phyloP scores from a whole-genome alignment of 805 yeast species.

The Kuraishia capsulata region DNA sequence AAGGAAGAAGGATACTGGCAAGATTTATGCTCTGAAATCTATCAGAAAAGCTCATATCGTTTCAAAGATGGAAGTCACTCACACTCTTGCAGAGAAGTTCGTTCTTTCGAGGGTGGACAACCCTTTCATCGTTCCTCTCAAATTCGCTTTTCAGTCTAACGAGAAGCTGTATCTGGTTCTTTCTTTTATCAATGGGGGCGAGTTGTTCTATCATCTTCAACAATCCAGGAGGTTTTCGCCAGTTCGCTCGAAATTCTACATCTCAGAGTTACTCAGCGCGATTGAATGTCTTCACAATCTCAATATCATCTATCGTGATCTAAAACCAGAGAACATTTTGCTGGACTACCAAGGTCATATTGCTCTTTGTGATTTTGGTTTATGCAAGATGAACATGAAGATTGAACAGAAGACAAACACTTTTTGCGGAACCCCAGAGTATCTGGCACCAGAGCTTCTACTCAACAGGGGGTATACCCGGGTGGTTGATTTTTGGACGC shows the following conservation, averaged over 20 bases:
- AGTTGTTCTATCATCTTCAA: slow-evolving; percentile 88
- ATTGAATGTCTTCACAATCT: slow-evolving; percentile 84
- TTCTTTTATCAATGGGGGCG: slow-evolving; percentile 96
- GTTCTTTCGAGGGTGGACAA: slow-evolving; percentile 88
- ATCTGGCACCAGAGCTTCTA: slow-evolving; percentile 89
- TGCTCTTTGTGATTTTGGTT: slow-evolving; percentile 94
- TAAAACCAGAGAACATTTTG: slow-evolving; percentile 92
- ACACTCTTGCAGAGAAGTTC: slow-evolving; percentile 92
- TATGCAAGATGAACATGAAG: slow-evolving; percentile 92
- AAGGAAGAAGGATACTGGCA: slow-evolving; percentile 88
- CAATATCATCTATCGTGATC: slow-evolving; percentile 90
- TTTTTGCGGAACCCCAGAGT: slow-evolving; percentile 97
- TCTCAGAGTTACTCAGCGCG: slow-evolving; percentile 90
- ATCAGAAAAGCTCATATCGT: slow-evolving; percentile 92
- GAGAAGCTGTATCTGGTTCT: slow-evolving; percentile 86
- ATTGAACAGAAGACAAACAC: slow-evolving; percentile 80
- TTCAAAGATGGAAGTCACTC: slow-evolving; percentile 89
- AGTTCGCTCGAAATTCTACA: slow-evolving; percentile 85
- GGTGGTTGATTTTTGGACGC: slow-evolving; percentile 98
- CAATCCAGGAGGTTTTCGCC: slow-evolving; percentile 82
- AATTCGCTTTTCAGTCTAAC: slow-evolving; percentile 95
- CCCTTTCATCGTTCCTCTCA: slow-evolving; percentile 93
- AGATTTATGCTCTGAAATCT: slow-evolving; percentile 90
- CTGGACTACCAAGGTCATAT: slow-evolving; percentile 96
- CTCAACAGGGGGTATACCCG: slow-evolving; percentile 92